phyloP scores from a whole-genome alignment of 2,329 filamentous ascomycete genomes.

The Cladobotryum mycophilum region DNA sequence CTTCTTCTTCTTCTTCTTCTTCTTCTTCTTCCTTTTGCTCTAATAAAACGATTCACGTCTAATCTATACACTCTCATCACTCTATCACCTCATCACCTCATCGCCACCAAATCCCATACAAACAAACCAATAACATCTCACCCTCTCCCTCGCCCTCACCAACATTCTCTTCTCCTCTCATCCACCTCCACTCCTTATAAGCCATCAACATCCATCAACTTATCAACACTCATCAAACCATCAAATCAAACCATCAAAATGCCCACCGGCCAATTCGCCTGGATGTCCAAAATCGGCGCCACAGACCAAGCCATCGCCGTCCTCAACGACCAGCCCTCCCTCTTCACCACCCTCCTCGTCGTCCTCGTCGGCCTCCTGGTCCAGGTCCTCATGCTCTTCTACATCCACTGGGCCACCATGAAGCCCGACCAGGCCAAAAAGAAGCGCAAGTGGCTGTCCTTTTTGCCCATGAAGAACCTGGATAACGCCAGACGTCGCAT shows the following conservation, averaged over 20 bases:
- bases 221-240: background rate
- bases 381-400: constrained; percentile 46
- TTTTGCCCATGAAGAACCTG: too few relatives aligned
- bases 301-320: constrained; percentile 52
- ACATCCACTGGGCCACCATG: constrained; percentile 53
- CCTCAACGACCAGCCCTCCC: constrained; percentile 54
- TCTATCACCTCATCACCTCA: too few relatives aligned
- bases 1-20: too few relatives aligned
- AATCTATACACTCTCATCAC: background rate
- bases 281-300: constrained; percentile 50
- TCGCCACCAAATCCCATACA: background rate
- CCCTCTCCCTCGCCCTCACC: background rate
- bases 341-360: constrained; percentile 52
- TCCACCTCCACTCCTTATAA: background rate
- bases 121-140: background rate
- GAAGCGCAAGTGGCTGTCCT: constrained; percentile 19
- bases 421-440: constrained; percentile 55
- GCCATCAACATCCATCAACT: background rate
- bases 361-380: constrained; percentile 44
- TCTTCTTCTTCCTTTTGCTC: background rate
- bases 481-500: too few relatives aligned
- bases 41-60: background rate
- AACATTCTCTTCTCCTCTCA: background rate
- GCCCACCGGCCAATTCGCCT: constrained; percentile 47
- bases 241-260: constrained; percentile 20